phyloP scores from a whole-genome alignment of 495 filamentous ascomycete species.

The Xylaria flabelliformis region DNA sequence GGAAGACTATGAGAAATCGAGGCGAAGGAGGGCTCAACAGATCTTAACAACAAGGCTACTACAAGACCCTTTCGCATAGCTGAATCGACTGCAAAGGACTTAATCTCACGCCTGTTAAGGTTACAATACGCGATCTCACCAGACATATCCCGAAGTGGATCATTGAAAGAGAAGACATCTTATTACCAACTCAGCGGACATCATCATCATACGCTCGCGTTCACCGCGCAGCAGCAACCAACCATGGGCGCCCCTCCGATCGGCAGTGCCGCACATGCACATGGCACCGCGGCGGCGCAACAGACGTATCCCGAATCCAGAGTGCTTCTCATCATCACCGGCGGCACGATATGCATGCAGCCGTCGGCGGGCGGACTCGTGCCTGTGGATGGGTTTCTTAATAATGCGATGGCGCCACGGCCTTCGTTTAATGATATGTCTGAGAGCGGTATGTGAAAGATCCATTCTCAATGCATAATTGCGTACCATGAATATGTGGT shows the following conservation, averaged over 20 bases:
- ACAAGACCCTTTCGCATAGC: conserved; percentile 63
- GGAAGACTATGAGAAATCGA: conserved; percentile 49
- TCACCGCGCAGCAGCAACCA: neutral
- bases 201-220: neutral
- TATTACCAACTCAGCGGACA: neutral
- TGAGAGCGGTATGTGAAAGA: conserved; percentile 49
- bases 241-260: neutral
- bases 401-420: conserved; percentile 79
- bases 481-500: neutral
- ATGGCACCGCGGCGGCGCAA: neutral
- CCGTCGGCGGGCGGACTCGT: conserved; percentile 68
- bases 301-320: conserved; percentile 68
- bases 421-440: conserved; percentile 91
- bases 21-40: conserved; percentile 61
- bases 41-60: conserved; percentile 72
- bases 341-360: conserved; percentile 96
- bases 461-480: neutral
- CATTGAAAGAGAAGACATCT: neutral
- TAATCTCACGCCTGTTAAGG: conserved; percentile 66
- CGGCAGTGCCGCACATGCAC: conserved; percentile 10
- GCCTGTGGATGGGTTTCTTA: conserved; percentile 80
- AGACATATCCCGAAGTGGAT: neutral
- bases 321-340: conserved; percentile 90
- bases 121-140: conserved; percentile 59
- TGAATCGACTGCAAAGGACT: conserved; percentile 72